Conservation (phyloP, 352 stramenopile species). For the Thalassiosira oceanica region DNA sequence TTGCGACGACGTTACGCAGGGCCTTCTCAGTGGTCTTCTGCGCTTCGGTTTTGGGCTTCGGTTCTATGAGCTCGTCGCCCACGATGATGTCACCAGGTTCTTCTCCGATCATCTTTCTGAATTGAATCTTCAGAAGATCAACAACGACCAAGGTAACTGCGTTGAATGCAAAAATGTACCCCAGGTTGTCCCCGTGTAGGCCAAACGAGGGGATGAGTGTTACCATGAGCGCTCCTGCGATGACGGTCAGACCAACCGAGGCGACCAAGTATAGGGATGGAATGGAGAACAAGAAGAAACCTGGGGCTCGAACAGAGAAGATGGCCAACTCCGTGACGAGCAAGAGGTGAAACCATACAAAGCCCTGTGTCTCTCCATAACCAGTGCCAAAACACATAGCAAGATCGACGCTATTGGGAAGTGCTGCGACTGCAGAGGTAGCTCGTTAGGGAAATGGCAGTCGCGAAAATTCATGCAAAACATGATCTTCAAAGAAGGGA, state of each 20-base stretch:
- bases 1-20: conserved; percentile 46
- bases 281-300: conserved; percentile 43
- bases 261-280: conserved; percentile 49
- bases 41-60: conserved; percentile 27
- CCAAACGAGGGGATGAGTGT: conserved; percentile 9
- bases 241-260: conserved; percentile 44
- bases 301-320: conserved; percentile 53
- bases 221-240: conserved; percentile 38
- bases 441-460: too few relatives aligned
- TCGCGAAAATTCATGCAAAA: conserved; percentile 44
- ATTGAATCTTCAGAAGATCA: conserved; percentile 53
- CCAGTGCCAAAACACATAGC: conserved; percentile 33
- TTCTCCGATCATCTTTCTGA: conserved; percentile 50
- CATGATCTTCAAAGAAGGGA: conserved; percentile 52
- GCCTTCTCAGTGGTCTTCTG: conserved; percentile 41
- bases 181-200: conserved; percentile 19
- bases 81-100: conserved; percentile 52
- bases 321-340: conserved; percentile 61
- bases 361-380: conserved; percentile 31
- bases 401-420: conserved; percentile 4
- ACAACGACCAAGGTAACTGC: conserved; percentile 48
- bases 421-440: too few relatives aligned
- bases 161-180: conserved; percentile 52
- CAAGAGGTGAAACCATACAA: conserved; percentile 59
- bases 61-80: conserved; percentile 49